Conservation (phyloP, 2,329 filamentous ascomycete species). For the Incumbomyces lentus region DNA sequence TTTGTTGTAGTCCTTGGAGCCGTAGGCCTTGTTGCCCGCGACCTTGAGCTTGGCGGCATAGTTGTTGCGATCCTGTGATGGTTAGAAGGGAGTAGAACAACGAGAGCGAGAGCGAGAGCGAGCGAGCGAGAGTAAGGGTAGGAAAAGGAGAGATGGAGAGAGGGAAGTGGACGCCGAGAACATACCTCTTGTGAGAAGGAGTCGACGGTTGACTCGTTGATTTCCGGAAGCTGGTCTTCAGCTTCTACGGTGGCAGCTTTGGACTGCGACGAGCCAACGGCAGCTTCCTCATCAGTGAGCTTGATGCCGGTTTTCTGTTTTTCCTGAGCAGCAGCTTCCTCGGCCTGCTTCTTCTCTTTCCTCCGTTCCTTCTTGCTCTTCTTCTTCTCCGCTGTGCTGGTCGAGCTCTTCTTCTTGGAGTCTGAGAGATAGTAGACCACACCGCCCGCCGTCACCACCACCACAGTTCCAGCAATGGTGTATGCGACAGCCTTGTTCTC, state of each 20-base stretch:
- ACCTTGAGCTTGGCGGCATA: conserved; percentile 89
- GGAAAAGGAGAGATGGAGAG: too few relatives aligned
- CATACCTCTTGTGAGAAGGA: conserved; percentile 37
- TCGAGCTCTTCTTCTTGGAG: conserved; percentile 33
- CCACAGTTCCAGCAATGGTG: conserved; percentile 86
- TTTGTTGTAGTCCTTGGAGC: conserved; percentile 81
- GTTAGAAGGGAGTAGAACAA: conserved; percentile 6
- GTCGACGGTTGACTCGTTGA: conserved; percentile 40
- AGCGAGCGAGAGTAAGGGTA: too few relatives aligned
- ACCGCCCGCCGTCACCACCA: conserved; percentile 83
- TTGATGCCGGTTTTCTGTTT: conserved; percentile 15
- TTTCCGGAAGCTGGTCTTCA: conserved; percentile 59
- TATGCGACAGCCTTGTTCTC: conserved; percentile 95
- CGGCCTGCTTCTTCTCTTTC: conserved; percentile 67
- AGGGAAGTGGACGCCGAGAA: background rate
- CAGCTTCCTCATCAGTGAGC: conserved; percentile 25
- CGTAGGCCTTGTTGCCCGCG: conserved; percentile 92
- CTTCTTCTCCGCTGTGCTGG: conserved; percentile 35
- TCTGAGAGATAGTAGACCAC: conserved; percentile 79
- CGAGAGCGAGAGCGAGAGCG: too few relatives aligned
- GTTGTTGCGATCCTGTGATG: conserved; percentile 61
- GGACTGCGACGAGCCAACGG: conserved; percentile 10
- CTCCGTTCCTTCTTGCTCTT: conserved; percentile 86
- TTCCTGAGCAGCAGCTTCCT: conserved; percentile 34
- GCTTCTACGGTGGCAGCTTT: conserved; percentile 26